Evolutionary conservation across 495 filamentous ascomycete species (phyloP).

Genomic region (Podospora fimiseda): DNA sequence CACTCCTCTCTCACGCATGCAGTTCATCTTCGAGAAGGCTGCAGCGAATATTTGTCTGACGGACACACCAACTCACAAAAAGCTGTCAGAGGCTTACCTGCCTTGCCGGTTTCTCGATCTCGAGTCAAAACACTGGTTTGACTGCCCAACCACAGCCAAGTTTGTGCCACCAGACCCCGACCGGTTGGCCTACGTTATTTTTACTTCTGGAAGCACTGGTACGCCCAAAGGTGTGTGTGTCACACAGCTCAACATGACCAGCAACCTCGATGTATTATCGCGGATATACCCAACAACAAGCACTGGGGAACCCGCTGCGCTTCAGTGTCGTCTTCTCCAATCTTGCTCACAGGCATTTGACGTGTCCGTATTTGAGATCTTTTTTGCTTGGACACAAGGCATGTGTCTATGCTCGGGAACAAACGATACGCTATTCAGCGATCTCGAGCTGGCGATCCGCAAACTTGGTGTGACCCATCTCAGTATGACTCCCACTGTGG

Average conservation of each 20-base stretch:
- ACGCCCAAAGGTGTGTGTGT: constrained; percentile 65
- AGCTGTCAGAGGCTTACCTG: constrained; percentile 17
- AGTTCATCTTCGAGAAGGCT: constrained; percentile 49
- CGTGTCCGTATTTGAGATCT: constrained; percentile 75
- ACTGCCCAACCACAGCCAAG: constrained; percentile 25
- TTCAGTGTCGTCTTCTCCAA: too few relatives aligned
- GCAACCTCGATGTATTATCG: constrained; percentile 56
- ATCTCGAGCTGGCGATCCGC: constrained; percentile 55
- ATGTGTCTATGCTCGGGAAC: constrained; percentile 64
- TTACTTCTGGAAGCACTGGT: constrained; percentile 61
- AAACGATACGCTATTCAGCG: constrained; percentile 57
- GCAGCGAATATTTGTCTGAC: constrained; percentile 43
- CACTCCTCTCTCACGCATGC: constrained; percentile 51
- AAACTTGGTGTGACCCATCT: constrained; percentile 61
- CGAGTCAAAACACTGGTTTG: constrained; percentile 21
- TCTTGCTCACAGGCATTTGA: constrained; percentile 70
- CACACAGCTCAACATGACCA: constrained; percentile 59
- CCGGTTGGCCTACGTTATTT: constrained; percentile 53
- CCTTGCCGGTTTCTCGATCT: constrained; percentile 31
- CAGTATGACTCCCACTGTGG: constrained; percentile 71
- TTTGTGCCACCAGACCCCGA: constrained; percentile 27
- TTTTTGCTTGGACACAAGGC: constrained; percentile 68
- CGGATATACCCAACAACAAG: constrained; percentile 60
- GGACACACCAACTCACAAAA: constrained; percentile 16
- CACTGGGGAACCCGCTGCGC: too few relatives aligned